Evolutionary conservation across 331 rosid species (phyloP).

Genomic region (Quercus lobata): DNA sequence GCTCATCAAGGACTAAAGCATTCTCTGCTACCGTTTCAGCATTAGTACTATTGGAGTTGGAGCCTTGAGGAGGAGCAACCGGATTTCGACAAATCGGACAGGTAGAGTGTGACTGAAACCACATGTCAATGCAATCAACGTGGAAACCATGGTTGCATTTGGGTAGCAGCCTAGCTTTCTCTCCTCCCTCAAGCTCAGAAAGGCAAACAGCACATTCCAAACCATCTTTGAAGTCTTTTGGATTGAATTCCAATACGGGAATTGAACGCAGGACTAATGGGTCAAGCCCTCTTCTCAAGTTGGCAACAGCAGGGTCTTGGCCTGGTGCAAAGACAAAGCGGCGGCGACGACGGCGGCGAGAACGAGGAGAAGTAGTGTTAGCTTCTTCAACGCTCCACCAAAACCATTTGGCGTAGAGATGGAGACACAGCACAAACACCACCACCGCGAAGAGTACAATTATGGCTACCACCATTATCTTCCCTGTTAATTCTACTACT

Average conservation of each 20-base stretch:
- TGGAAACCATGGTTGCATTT: conserved; percentile 95
- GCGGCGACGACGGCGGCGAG: conserved; percentile 51
- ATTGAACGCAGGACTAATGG: conserved; percentile 57
- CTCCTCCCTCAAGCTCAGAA: conserved; percentile 67
- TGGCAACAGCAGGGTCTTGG: conserved; percentile 43
- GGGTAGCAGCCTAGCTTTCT: conserved; percentile 69
- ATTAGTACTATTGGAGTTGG: conserved; percentile 10
- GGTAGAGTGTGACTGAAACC: conserved; percentile 92
- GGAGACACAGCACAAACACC: conserved; percentile 62
- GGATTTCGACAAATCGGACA: conserved; percentile 85
- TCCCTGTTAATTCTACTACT: conserved; percentile 50
- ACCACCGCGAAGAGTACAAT: conserved; percentile 61
- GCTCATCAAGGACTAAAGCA: neutral
- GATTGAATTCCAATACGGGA: conserved; percentile 46
- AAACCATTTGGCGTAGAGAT: conserved; percentile 73
- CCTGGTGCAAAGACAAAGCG: conserved; percentile 75
- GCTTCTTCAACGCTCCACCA: conserved; percentile 46
- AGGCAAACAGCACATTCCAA: conserved; percentile 92
- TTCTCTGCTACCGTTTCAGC: conserved; percentile 16
- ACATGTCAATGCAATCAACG: conserved; percentile 91
- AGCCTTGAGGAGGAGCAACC: conserved; percentile 28
- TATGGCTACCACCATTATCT: conserved; percentile 66
- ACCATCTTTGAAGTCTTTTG: conserved; percentile 76
- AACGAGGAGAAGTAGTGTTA: conserved; percentile 15
- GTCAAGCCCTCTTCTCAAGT: conserved; percentile 58